Evolutionary conservation across 768 basidiomycete species (phyloP), one percentile per base, ranked within the genome.

Genomic region (Nevesoporus exiguus): DNA sequence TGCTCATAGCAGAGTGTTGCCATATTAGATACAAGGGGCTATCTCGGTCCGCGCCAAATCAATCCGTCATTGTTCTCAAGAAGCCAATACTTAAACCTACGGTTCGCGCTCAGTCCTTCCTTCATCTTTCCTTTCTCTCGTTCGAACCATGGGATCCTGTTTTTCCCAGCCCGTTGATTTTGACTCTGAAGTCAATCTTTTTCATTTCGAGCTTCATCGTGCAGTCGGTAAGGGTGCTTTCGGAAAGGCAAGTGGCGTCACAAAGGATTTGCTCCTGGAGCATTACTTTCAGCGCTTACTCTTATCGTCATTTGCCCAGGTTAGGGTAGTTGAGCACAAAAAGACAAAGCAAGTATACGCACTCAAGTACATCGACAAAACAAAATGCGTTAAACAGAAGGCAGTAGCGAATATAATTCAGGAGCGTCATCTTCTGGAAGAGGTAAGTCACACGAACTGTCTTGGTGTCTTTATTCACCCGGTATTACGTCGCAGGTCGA

Each of bases 351-450:
- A 92, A 62, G 79, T 98, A 2, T 97, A 91, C 67, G 95, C 95
- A 21, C 84, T 98, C 74, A 98, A 98, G 68, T 98, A 98, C 75
- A 94, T 98, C 76, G 95, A 98, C 73, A 98, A 98, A 73, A 80
- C 90, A 43, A 86, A 85, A 66, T 91, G 93, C 71, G 86, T 93
- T 56, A 86, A 86, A 67, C 92, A 93, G 76, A 91, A 88, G 71
- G 92, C 94, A 11, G 82, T 95, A 10, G 90, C 88, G 24, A 95
- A 97, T 68, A 86, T 92, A 63, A 91, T 98, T 52, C 95, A 98
- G 71, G 95, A 98, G 72, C 82, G 95, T 29, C 79, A 92, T 47
- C 75, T 98, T 41, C 76, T 98, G 22, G 95, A 98, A 72, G 94
- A 98, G 83, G 94, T 90, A 45, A 55, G 73, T 60, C 31, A 7